phyloP scores from a whole-genome alignment of 2,329 filamentous ascomycete genomes.

The Trichoderma endophyticum region DNA sequence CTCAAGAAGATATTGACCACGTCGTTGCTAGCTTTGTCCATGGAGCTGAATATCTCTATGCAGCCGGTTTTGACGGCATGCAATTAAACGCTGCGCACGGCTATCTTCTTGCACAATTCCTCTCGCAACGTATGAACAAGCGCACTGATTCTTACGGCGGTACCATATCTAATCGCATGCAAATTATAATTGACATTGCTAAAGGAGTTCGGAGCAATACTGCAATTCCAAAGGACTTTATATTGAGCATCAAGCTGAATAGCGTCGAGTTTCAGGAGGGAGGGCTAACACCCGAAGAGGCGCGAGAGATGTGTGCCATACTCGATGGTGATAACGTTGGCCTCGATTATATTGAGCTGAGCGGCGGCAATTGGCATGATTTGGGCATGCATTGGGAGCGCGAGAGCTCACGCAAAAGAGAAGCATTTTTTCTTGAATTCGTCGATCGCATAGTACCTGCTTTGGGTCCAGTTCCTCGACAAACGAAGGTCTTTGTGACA shows the following conservation, averaged over 20 bases:
- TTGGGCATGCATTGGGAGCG: slow-evolving; percentile 49
- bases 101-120: slow-evolving; percentile 52
- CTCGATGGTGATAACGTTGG: slow-evolving; percentile 47
- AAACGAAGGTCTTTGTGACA: no score
- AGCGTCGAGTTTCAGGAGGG: slow-evolving; percentile 52
- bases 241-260: slow-evolving; percentile 10
- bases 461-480: no score
- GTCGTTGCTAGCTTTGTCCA: slow-evolving; percentile 60
- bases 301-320: slow-evolving; percentile 43
- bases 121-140: slow-evolving; percentile 47
- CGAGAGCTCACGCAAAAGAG: slow-evolving; percentile 54
- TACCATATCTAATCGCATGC: slow-evolving; percentile 35
- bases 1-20: slow-evolving; percentile 50
- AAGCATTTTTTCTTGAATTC: slow-evolving; percentile 48
- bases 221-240: slow-evolving; percentile 37
- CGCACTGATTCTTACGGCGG: slow-evolving; percentile 50
- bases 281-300: slow-evolving; percentile 52
- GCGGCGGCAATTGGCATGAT: slow-evolving; percentile 57
- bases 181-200: slow-evolving; percentile 26
- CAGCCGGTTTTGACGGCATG: slow-evolving; percentile 57
- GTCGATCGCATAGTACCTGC: no score
- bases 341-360: slow-evolving; percentile 55
- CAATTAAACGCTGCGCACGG: slow-evolving; percentile 54
- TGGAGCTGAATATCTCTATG: slow-evolving; percentile 58
- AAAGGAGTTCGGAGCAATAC: slow-evolving; percentile 43